Percentiles rank a stretch among this genome's conserved stretches.
Evolutionary conservation across 2,329 filamentous ascomycete species (phyloP).

Genomic region (Plectosphaerella plurivora): DNA sequence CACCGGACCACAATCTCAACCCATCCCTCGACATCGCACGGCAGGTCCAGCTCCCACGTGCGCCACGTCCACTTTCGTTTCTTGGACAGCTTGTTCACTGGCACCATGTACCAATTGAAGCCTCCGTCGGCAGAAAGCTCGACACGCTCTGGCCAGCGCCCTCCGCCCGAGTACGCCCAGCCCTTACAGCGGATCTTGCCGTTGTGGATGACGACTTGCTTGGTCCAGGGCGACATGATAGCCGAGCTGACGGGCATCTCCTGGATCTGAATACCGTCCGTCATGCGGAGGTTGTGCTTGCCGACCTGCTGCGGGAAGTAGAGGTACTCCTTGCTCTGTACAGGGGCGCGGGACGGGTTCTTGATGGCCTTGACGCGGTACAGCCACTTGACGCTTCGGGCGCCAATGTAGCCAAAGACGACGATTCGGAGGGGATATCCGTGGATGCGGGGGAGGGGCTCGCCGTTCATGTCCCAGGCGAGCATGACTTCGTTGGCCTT

Average conservation of each 20-base stretch:
- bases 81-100: conserved; percentile 51
- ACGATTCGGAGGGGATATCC: conserved; percentile 59
- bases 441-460: conserved; percentile 60
- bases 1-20: conserved; percentile 53
- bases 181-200: conserved; percentile 53
- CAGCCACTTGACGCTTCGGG: conserved; percentile 60
- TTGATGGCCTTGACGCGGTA: conserved; percentile 58
- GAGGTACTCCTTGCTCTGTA: conserved; percentile 62
- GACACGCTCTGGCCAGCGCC: conserved; percentile 57
- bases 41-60: conserved; percentile 58
- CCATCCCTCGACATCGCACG: conserved; percentile 59
- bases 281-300: conserved; percentile 59
- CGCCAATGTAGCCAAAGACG: conserved; percentile 64
- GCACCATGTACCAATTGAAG: conserved; percentile 60
- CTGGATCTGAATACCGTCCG: conserved; percentile 62
- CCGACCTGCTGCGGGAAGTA: conserved; percentile 66
- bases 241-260: conserved; percentile 67
- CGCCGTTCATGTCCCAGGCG: conserved; percentile 68
- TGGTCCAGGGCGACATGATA: conserved; percentile 60
- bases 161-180: conserved; percentile 56
- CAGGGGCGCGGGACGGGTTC: conserved; percentile 51
- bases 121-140: conserved; percentile 62
- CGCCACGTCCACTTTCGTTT: conserved; percentile 64
- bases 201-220: conserved; percentile 56
- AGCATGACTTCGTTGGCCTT: conserved; percentile 63